Base-by-base conservation (phyloP, 1,284 basidiomycete species). In the Cutaneotrichosporon sp. region DNA sequence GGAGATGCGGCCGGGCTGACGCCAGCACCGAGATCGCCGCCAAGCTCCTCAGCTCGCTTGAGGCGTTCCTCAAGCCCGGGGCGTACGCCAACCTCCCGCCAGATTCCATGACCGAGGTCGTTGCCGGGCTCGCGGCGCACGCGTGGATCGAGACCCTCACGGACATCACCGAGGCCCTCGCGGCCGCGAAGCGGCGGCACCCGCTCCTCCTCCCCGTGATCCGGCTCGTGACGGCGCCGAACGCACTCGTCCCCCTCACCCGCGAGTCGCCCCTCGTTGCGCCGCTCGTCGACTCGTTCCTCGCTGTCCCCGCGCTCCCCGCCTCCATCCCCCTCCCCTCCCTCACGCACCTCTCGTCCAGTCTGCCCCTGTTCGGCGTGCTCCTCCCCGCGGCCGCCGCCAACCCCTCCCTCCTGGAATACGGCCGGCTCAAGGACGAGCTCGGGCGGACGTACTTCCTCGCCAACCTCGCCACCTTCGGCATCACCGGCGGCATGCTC, bases 401-500 rank as follows among this genome's bases (percentile, higher is more conserved):
- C 1, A 20, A 69, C 7, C 68, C 71, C 0, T 33, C 58, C 1
- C 42, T 77, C 0, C 65, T 80, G 1, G 29, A 47, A 2, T 24
- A 62, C 13, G 73, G 72, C 11, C 52, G 65, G 9, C 60, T 79
- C 10, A 36, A 20, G 6, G 65, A 63, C 10, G 79, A 80, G 56
- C 54, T 68, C 4, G 78, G 73, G n/a, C 71, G 69, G 56, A 77
- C 75, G 6, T 69, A 72, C 54, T 71, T 80, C 29, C 65, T 80
- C 4, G 77, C 75, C 13, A 80, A 80, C 68, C 71, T 80, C n/a
- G 72, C 69, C 14, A 77, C 74, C 5, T 76, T 80, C 56, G 76
- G 76, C 16, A 73, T 80, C 46, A 76, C 76, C 0, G 78, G 77
- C 25, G 73, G 73, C 9, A 67, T 77, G 72, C 64, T 80, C 11